Evolutionary conservation across 169 alveolate genomes (phyloP), one percentile per base, ranked within the genome.

Genomic region (Babesia caballi): DNA sequence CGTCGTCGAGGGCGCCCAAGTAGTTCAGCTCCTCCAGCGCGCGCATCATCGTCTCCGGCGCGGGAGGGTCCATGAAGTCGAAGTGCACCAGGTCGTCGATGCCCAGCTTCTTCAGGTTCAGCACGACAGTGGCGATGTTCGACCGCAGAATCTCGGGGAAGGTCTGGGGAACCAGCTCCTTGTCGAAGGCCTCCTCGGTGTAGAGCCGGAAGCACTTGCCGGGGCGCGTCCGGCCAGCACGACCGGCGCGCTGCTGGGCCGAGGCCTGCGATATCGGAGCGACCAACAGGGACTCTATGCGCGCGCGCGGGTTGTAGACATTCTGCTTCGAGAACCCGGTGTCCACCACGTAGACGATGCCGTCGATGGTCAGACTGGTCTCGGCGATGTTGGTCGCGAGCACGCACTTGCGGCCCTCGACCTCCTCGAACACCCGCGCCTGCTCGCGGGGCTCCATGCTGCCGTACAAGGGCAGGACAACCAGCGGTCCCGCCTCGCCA

Each of bases 381-480:
- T 98, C 99, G 0, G 99, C 99, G 32, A 98, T 95, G 90, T 98
- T 98, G 19, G 99, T 98, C 30, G 99, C 94, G 28, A 98, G 94
- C 15, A 97, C 96, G 68, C 95, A 91, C 83, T 97, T 97, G 27
- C 97, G 74, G 7, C 98, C 98, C 12, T 91, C 95, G 2, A 99
- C 99, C 6, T 99, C 96, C 14, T 95, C 92, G 84, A 98, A 98
- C 50, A 97, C 97, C 74, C 88, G 92, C 82, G 95, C 98, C 88
- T 97, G 99, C 80, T 85, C 93, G 44, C 86, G 72, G 2, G 99
- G 99, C 4, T 99, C 99, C 49, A 97, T 88, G 12, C 99, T 93
- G 8, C 99, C 95, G 84, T 98, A 98, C 23, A 98, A 93, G 9
- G 99, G 99, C 30, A 97, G 33, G 23, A 73, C 85, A 15, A 49